Evolutionary conservation across 202 grass and related monocot species (phyloP).

Genomic region (Thinopyrum obtusiflorum): DNA sequence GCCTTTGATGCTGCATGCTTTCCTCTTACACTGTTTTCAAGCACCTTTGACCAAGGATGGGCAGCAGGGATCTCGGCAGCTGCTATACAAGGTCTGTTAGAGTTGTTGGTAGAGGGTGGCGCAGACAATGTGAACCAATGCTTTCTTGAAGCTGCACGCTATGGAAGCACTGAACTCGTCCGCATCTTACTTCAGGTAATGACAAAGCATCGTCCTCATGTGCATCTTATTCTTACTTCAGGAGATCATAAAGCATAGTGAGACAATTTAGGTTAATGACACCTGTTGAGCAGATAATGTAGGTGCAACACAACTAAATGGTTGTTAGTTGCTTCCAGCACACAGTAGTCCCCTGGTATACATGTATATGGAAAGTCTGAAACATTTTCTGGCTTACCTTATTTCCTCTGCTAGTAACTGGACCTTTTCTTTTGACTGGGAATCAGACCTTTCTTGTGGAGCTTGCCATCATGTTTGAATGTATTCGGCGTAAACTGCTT

Average conservation of each 20-base stretch:
- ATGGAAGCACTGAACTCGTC: constrained; percentile 95
- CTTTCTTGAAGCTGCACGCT: constrained; percentile 96
- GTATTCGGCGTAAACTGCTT: background rate
- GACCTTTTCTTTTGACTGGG: background rate
- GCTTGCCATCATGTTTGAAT: background rate
- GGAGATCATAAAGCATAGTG: constrained; percentile 34
- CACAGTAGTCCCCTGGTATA: background rate
- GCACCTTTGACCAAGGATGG: constrained; percentile 80
- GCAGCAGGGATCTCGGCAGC: constrained; percentile 66
- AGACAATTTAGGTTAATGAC: constrained; percentile 8
- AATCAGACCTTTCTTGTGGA: background rate
- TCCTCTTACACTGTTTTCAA: constrained; percentile 91
- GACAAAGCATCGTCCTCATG: background rate
- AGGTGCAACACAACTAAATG: constrained; percentile 19
- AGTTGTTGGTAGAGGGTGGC: constrained; percentile 92
- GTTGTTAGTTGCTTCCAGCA: background rate
- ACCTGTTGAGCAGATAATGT: background rate
- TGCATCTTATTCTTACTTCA: constrained; percentile 62
- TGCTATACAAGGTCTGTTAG: constrained; percentile 79
- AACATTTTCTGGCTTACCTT: background rate
- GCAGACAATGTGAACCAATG: constrained; percentile 99
- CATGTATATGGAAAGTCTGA: background rate
- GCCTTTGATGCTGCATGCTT: constrained; percentile 99
- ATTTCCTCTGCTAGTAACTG: background rate
- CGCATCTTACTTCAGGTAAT: constrained; percentile 90